These are phyloP conservation scores for Colletotrichum kahawae DNA, from an alignment of 2,329 filamentous ascomycete genomes.

Conservation along the genomic window DNA sequence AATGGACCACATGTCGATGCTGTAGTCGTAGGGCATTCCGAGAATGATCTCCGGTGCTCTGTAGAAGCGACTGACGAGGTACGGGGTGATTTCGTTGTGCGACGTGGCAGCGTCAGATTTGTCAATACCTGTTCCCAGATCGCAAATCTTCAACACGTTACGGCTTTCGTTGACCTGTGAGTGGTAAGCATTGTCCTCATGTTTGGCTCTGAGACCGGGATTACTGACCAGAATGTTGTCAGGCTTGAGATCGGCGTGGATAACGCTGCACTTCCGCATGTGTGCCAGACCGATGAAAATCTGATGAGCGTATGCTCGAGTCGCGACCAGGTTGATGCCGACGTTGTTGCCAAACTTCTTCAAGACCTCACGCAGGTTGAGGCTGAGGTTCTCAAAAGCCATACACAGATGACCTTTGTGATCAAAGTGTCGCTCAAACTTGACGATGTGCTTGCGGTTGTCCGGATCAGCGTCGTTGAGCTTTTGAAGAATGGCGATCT, in stretches of 20 bases:
- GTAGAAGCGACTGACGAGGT: slow-evolving; percentile 96
- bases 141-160: slow-evolving; percentile 90
- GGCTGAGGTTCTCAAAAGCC: slow-evolving; percentile 92
- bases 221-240: slow-evolving; percentile 85
- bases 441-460: slow-evolving; percentile 90
- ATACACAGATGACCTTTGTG: slow-evolving; percentile 96
- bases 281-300: slow-evolving; percentile 90
- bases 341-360: slow-evolving; percentile 96
- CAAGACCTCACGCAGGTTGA: slow-evolving; percentile 91
- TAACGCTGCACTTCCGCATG: slow-evolving; percentile 88
- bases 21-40: slow-evolving; percentile 93
- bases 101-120: slow-evolving; percentile 76
- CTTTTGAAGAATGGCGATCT: slow-evolving; percentile 91
- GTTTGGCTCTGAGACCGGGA: not conserved
- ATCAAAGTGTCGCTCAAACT: slow-evolving; percentile 86
- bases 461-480: slow-evolving; percentile 85
- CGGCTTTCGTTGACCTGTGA: slow-evolving; percentile 76
- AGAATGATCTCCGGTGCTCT: slow-evolving; percentile 96
- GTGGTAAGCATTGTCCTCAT: slow-evolving; percentile 28
- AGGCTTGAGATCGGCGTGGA: slow-evolving; percentile 96
- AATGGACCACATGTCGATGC: slow-evolving; percentile 97
- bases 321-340: slow-evolving; percentile 87
- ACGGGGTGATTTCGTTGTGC: slow-evolving; percentile 86
- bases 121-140: slow-evolving; percentile 94
- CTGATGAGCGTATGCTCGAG: slow-evolving; percentile 89